phyloP scores from a whole-genome alignment of 202 grass and related monocot genomes.

The Brachypodium distachyon region DNA sequence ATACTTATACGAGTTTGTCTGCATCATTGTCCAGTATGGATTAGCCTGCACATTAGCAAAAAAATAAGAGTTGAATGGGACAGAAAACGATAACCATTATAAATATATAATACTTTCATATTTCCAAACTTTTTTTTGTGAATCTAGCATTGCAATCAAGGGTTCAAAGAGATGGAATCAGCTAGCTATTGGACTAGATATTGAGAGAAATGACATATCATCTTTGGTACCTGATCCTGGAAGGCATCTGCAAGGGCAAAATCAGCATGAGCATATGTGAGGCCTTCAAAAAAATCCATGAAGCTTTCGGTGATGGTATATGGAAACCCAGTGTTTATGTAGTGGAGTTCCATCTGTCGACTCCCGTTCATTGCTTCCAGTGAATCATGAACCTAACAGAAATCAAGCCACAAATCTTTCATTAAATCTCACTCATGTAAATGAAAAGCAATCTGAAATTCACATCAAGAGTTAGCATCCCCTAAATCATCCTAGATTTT shows the following conservation, averaged over 20 bases:
- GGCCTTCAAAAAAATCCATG: slow-evolving; percentile 98
- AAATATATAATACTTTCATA: no score
- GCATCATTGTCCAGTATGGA: slow-evolving; percentile 89
- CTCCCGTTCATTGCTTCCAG: slow-evolving; percentile 45
- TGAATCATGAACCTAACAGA: slow-evolving; percentile 29
- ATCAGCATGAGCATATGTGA: slow-evolving; percentile 88
- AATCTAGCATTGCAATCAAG: background rate
- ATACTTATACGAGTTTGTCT: slow-evolving; percentile 88
- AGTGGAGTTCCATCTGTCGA: slow-evolving; percentile 91
- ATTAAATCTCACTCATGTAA: background rate
- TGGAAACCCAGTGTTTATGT: slow-evolving; percentile 93
- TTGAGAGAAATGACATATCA: background rate
- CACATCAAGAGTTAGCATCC: background rate
- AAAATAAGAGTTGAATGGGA: slow-evolving; percentile 2
- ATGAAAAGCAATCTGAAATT: background rate
- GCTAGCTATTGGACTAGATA: background rate
- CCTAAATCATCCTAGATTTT: background rate
- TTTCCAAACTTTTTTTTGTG: no score
- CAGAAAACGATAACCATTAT: background rate
- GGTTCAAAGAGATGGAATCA: background rate
- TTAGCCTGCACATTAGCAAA: slow-evolving; percentile 46
- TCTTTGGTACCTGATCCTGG: slow-evolving; percentile 65
- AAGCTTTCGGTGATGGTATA: slow-evolving; percentile 92
- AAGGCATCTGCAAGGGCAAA: slow-evolving; percentile 64
- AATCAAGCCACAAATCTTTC: background rate